Conservation (phyloP, 345 rosid species). For the Cardamine occulta region DNA sequence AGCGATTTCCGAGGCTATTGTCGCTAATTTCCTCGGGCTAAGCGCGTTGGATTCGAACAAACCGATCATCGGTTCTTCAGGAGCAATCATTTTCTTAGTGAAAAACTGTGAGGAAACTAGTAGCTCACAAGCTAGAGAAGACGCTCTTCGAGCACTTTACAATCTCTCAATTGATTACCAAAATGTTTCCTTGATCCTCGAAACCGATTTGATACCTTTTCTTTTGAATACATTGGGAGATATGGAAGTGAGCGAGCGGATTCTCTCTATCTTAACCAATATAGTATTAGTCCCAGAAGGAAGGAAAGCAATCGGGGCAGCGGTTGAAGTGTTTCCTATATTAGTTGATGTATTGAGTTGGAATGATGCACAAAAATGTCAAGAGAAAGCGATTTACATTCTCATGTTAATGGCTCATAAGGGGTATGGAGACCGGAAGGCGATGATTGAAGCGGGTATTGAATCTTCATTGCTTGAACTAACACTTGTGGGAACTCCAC, state of each 20-base stretch:
- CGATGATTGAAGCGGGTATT: constrained; percentile 90
- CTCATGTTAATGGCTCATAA: constrained; percentile 97
- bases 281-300: constrained; percentile 75
- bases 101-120: constrained; percentile 46
- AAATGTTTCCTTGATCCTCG: constrained; percentile 58
- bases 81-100: constrained; percentile 74
- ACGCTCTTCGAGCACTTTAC: constrained; percentile 84
- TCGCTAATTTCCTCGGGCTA: constrained; percentile 86
- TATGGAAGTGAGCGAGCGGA: constrained; percentile 85
- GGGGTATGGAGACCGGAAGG: constrained; percentile 67
- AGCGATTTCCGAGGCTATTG: constrained; percentile 69
- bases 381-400: constrained; percentile 81
- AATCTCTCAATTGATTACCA: constrained; percentile 72
- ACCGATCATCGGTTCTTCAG: constrained; percentile 82
- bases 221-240: constrained; percentile 71
- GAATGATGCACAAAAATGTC: constrained; percentile 87
- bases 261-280: constrained; percentile 74
- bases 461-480: constrained; percentile 81
- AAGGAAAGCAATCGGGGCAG: constrained; percentile 60
- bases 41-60: constrained; percentile 87
- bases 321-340: constrained; percentile 61
- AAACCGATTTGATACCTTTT: constrained; percentile 64
- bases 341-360: constrained; percentile 84
- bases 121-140: constrained; percentile 75
- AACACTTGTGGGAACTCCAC: constrained; percentile 76